Percentiles rank a stretch among this genome's conserved stretches.
These are phyloP conservation scores for Bruguiera hainesii DNA, from an alignment of 441 rosid species.

Conservation along the genomic window DNA sequence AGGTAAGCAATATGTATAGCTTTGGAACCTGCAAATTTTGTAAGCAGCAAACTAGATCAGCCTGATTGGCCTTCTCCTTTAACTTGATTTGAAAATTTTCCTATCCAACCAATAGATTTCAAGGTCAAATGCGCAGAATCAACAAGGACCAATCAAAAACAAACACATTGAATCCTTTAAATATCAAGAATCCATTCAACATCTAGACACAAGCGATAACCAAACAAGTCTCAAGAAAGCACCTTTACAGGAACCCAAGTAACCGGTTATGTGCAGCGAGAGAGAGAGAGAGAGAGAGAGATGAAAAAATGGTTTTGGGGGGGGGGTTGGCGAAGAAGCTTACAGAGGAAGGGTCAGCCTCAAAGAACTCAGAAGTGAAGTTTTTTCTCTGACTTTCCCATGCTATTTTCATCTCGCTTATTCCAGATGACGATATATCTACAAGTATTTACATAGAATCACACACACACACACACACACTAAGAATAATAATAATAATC, in stretches of 20 bases:
- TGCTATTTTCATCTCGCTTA: conserved; percentile 54
- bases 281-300: neutral
- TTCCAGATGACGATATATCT: conserved; percentile 66
- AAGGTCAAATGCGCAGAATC: neutral
- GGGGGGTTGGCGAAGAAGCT: conserved; percentile 19
- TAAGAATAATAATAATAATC: neutral
- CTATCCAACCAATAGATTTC: conserved; percentile 36
- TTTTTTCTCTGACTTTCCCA: conserved; percentile 80
- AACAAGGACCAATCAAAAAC: neutral
- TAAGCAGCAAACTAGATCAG: conserved; percentile 88
- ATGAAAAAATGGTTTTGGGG: neutral
- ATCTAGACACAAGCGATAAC: neutral
- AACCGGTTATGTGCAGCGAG: neutral
- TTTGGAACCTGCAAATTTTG: conserved; percentile 80
- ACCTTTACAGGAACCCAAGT: neutral
- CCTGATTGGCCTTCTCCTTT: conserved; percentile 55
- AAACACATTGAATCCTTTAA: neutral
- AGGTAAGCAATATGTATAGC: conserved; percentile 5
- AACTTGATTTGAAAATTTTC: conserved; percentile 55
- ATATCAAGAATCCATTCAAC: neutral
- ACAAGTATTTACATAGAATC: neutral
- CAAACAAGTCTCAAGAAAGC: neutral
- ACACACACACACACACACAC: neutral
- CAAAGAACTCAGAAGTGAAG: conserved; percentile 69
- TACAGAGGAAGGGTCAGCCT: conserved; percentile 78